These are phyloP conservation scores for Nitzschia sp. DNA, from an alignment of 108 stramenopile species.

Conservation along the genomic window DNA sequence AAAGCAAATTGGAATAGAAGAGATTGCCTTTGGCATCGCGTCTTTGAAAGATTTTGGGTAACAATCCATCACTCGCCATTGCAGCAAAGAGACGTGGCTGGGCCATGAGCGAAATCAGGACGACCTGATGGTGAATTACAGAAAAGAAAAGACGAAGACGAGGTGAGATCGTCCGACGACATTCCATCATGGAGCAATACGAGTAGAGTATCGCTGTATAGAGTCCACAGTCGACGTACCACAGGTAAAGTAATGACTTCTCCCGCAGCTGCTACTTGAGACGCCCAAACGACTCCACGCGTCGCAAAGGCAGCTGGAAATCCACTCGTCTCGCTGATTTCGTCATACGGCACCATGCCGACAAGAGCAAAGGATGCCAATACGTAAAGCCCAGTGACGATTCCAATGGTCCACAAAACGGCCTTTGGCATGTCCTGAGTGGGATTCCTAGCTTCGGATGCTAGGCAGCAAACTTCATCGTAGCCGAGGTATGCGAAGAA, in stretches of 20 bases:
- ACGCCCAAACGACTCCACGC: slow-evolving; percentile 58
- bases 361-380: slow-evolving; percentile 77
- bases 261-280: slow-evolving; percentile 65
- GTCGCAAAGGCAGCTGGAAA: slow-evolving; percentile 76
- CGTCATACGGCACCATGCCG: slow-evolving; percentile 68
- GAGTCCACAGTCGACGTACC: slow-evolving; percentile 19
- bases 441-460: slow-evolving; percentile 85
- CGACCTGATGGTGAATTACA: slow-evolving; percentile 36
- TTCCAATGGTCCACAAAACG: slow-evolving; percentile 67
- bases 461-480: slow-evolving; percentile 88
- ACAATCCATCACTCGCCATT: slow-evolving; percentile 85
- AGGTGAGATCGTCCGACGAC: neutral
- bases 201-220: neutral
- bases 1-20: slow-evolving; percentile 61
- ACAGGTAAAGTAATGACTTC: slow-evolving; percentile 90
- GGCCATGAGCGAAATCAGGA: slow-evolving; percentile 85
- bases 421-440: slow-evolving; percentile 70
- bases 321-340: slow-evolving; percentile 64
- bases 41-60: slow-evolving; percentile 80
- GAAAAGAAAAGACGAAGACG: neutral
- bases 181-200: neutral
- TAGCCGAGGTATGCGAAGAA: slow-evolving; percentile 95
- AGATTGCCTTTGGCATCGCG: slow-evolving; percentile 75
- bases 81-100: slow-evolving; percentile 88
- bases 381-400: slow-evolving; percentile 75